These are phyloP conservation scores for Pezicula neosporulosa DNA, from an alignment of 2,329 filamentous ascomycete genomes.

Conservation along the genomic window DNA sequence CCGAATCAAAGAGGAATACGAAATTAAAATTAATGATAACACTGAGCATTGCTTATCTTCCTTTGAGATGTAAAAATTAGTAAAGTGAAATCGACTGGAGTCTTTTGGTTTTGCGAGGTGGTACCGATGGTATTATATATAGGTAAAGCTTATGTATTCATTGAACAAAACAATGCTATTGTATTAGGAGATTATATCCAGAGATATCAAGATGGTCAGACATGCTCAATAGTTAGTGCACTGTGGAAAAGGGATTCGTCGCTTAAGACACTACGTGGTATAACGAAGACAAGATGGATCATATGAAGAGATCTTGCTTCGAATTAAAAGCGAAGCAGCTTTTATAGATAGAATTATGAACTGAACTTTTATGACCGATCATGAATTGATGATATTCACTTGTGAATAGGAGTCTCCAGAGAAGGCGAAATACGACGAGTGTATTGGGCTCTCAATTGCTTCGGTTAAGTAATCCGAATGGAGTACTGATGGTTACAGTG, in stretches of 20 bases:
- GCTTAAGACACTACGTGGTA: too few species aligned
- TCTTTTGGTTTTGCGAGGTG: conserved; percentile 25
- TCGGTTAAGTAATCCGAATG: too few species aligned
- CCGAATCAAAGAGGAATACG: conserved; percentile 50
- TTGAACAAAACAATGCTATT: conserved; percentile 64
- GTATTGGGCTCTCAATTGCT: too few species aligned
- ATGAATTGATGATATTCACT: too few species aligned
- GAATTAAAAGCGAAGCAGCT: too few species aligned
- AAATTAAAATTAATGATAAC: conserved; percentile 54
- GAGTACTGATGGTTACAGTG: too few species aligned
- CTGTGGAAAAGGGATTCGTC: conserved; percentile 30
- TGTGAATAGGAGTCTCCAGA: too few species aligned
- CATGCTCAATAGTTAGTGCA: conserved; percentile 54
- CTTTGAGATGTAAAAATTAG: conserved; percentile 26
- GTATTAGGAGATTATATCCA: conserved; percentile 67
- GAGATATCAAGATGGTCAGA: conserved; percentile 56
- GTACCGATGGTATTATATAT: conserved; percentile 62
- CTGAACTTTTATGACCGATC: too few species aligned
- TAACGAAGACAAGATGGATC: too few species aligned
- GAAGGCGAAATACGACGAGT: too few species aligned
- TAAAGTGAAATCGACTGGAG: conserved; percentile 54
- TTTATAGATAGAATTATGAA: too few species aligned
- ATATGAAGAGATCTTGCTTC: too few species aligned
- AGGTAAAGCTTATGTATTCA: conserved; percentile 62
- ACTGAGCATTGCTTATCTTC: conserved; percentile 30